Conservation (phyloP, 108 stramenopile genomes). For the Fistulifera pelliculosa region DNA sequence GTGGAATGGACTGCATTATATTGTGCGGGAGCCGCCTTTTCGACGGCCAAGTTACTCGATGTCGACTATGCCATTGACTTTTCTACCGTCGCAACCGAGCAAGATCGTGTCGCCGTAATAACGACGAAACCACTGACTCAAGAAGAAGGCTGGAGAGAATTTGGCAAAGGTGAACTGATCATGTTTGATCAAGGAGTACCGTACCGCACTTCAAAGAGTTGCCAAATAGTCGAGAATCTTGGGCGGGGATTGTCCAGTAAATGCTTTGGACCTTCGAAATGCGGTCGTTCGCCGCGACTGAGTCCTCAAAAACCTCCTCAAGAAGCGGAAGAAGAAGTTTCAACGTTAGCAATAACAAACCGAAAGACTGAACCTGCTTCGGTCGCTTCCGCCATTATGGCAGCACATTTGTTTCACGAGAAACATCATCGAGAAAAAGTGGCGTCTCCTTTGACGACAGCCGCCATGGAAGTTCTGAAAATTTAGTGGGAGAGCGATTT, state of each 20-base stretch:
- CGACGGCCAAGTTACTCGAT: constrained; percentile 41
- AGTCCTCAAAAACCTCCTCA: too few species aligned
- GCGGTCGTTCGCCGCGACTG: not conserved
- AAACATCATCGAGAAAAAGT: too few species aligned
- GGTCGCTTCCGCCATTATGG: too few species aligned
- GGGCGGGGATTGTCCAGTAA: constrained; percentile 25
- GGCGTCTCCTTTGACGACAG: too few species aligned
- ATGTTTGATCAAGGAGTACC: constrained; percentile 65
- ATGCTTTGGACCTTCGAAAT: constrained; percentile 12
- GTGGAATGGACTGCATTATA: constrained; percentile 89
- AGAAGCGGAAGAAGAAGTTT: too few species aligned
- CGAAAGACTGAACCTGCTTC: too few species aligned
- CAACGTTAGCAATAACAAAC: too few species aligned
- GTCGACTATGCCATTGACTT: constrained; percentile 48
- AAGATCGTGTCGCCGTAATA: constrained; percentile 84
- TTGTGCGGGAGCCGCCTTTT: constrained; percentile 66
- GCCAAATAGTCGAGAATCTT: constrained; percentile 20
- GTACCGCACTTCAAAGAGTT: constrained; percentile 20
- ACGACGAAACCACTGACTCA: constrained; percentile 79
- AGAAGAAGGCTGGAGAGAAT: constrained; percentile 69
- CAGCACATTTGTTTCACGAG: too few species aligned
- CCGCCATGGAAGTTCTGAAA: too few species aligned
- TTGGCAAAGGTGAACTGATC: constrained; percentile 61
- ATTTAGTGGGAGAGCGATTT: too few species aligned
- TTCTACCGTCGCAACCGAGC: constrained; percentile 35